Evolutionary conservation across 2,329 filamentous ascomycete genomes (phyloP), one percentile per base, ranked within the genome.

Genomic region (Exophiala phaeomuriformis): DNA sequence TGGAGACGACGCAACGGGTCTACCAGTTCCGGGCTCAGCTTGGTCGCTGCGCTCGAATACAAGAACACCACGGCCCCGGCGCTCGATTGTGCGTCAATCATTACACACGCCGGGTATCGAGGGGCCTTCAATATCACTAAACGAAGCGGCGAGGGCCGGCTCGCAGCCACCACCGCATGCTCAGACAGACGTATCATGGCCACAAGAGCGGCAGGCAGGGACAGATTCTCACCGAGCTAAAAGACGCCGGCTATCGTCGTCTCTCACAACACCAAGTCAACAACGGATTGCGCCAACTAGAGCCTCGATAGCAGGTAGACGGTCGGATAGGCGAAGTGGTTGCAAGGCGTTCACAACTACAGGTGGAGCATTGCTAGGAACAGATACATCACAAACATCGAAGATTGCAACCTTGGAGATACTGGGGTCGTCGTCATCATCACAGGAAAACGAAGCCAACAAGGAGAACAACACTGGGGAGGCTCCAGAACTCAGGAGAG

Each of bases 1-100:
- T 51, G 75, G 69, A 63, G 72, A 69, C 51, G 69, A 75, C 3
- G 70, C 75, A 57, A 79, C 79, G 60, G 75, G 73, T 10, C 77
- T 79, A 60, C 71, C 72, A 0, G 72, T 76, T 40, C 58, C 64
- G n/a, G 62, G 68, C 29, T 61, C 60, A 9, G 49, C 61, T 36
- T 59, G 62, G 10, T 55, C 69, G 44, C 52, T 59, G 36, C 58
- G 63, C 12, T 60, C 70, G 41, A 53, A 61, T 50, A 63, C 62
- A n/a, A 63, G 64, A 50, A 63, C 65, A 8, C 59, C 62, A 27
- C 56, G 58, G 41, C 55, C 50, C 47, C 60, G 42, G 51, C 45
- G 31, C 32, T 48, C 51, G 8, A 45, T 43, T 42, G 43, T 41
- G 9, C 47, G 47, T 43, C 52, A 39, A 12, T 2, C 41, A 4